phyloP scores from a whole-genome alignment of 2,329 filamentous ascomycete genomes.

The Aspergillus fructus region DNA sequence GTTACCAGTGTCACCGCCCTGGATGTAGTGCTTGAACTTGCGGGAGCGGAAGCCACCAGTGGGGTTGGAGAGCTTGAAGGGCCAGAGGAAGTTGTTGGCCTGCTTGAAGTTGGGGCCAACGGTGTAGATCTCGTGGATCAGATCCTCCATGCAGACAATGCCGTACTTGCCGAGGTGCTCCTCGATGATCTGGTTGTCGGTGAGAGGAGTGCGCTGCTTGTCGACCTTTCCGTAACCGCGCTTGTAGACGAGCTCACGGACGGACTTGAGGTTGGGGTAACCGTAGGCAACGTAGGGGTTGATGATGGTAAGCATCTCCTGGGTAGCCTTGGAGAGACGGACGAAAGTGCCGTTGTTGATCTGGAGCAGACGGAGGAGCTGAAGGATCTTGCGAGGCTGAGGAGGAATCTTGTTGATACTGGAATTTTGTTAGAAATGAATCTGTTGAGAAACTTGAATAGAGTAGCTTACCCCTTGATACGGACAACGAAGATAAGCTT shows the following conservation, averaged over 20 bases:
- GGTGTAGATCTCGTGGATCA: slow-evolving; percentile 98
- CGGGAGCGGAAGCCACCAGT: slow-evolving; percentile 91
- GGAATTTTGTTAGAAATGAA: slow-evolving; percentile 14
- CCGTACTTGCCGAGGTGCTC: slow-evolving; percentile 95
- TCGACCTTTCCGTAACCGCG: slow-evolving; percentile 98
- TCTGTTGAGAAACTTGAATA: too few species aligned
- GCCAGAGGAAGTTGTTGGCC: slow-evolving; percentile 98
- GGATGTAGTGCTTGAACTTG: slow-evolving; percentile 99
- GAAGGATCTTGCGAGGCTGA: slow-evolving; percentile 99
- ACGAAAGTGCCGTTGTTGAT: slow-evolving; percentile 99
- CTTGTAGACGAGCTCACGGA: slow-evolving; percentile 99
- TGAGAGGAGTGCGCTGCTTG: slow-evolving; percentile 95
- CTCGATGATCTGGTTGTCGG: slow-evolving; percentile 98
- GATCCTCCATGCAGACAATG: slow-evolving; percentile 98
- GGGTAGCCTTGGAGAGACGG: slow-evolving; percentile 94
- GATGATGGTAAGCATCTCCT: slow-evolving; percentile 96
- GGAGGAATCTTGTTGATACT: slow-evolving; percentile 99
- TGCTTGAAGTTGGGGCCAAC: slow-evolving; percentile 99
- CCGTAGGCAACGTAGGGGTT: slow-evolving; percentile 99
- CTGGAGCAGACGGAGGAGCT: slow-evolving; percentile 98
- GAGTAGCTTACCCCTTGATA: slow-evolving; percentile 80
- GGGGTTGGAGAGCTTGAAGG: slow-evolving; percentile 99
- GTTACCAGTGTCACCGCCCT: slow-evolving; percentile 98
- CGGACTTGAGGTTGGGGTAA: slow-evolving; percentile 98
- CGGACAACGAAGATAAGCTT: slow-evolving; percentile 98